phyloP scores from a whole-genome alignment of 2,329 filamentous ascomycete genomes.

The Fusarium sp. region DNA sequence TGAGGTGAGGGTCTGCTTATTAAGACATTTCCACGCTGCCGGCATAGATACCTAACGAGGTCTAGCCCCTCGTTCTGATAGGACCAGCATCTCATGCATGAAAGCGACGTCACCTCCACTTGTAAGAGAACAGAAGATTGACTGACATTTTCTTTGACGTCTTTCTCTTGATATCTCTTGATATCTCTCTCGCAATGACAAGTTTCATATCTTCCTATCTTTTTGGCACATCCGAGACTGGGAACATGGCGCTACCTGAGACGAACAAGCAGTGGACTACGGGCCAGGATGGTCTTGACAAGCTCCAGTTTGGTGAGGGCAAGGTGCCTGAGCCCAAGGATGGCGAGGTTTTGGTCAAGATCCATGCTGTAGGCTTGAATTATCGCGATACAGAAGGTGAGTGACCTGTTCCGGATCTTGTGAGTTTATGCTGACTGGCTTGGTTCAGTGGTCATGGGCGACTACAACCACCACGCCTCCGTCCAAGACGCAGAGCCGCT shows the following conservation, averaged over 20 bases:
- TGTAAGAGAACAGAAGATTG: conserved; percentile 25
- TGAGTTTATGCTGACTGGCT: conserved; percentile 3
- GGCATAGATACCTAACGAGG: conserved; percentile 22
- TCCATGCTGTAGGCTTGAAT: conserved; percentile 59
- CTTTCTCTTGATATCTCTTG: neutral
- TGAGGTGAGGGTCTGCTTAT: conserved; percentile 22
- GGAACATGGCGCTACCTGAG: conserved; percentile 32
- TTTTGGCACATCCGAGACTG: conserved; percentile 28
- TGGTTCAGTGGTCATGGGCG: conserved; percentile 66
- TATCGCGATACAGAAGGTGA: conserved; percentile 60
- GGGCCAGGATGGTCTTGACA: conserved; percentile 63
- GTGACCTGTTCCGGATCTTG: neutral
- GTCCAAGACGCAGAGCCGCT: conserved; percentile 54
- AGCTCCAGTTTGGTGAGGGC: conserved; percentile 56
- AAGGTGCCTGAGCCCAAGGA: conserved; percentile 58
- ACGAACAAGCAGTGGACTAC: conserved; percentile 63
- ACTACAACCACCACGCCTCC: conserved; percentile 72
- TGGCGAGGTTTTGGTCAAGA: conserved; percentile 61
- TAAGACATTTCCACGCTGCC: conserved; percentile 14
- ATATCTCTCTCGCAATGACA: conserved; percentile 19
- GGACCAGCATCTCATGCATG: conserved; percentile 23
- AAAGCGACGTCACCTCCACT: conserved; percentile 33
- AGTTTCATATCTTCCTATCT: conserved; percentile 38
- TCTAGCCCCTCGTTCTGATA: conserved; percentile 27
- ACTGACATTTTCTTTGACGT: conserved; percentile 14